These are phyloP conservation scores for Podaxis sp. DNA, from an alignment of 768 basidiomycete species.

Conservation along the genomic window DNA sequence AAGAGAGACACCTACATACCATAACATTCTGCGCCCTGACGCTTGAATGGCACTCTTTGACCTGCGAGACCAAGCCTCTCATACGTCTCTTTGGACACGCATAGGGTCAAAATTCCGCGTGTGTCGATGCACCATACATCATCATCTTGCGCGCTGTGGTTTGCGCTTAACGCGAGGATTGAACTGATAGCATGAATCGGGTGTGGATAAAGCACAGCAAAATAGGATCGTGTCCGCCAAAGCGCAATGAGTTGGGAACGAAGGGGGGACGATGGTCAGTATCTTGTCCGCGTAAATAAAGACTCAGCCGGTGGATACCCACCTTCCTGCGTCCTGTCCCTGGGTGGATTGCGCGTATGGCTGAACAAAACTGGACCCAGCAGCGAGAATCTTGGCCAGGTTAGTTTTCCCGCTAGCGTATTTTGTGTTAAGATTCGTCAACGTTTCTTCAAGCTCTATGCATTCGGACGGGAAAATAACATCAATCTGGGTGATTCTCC, in stretches of 20 bases:
- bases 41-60: constrained; percentile 50
- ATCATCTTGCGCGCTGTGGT: constrained; percentile 31
- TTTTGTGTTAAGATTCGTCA: constrained; percentile 40
- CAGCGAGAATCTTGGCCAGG: constrained; percentile 34
- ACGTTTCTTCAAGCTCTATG: constrained; percentile 32
- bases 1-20: not conserved
- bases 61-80: constrained; percentile 63
- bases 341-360: not conserved
- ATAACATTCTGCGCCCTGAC: constrained; percentile 3
- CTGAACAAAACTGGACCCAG: not conserved
- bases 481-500: constrained; percentile 48
- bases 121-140: constrained; percentile 74
- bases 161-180: constrained; percentile 36
- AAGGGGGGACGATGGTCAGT: not conserved
- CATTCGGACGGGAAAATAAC: constrained; percentile 53
- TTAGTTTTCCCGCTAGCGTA: constrained; percentile 46
- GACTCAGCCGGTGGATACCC: not conserved
- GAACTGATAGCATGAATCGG: constrained; percentile 25
- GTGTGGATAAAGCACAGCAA: not conserved
- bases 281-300: too few species aligned
- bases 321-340: not conserved
- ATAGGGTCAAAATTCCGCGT: constrained; percentile 58
- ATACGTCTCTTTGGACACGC: constrained; percentile 56
- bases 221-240: not conserved
- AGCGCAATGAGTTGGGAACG: not conserved